Conservation (phyloP, 1,284 basidiomycete species). For the Puccinia sorghi region DNA sequence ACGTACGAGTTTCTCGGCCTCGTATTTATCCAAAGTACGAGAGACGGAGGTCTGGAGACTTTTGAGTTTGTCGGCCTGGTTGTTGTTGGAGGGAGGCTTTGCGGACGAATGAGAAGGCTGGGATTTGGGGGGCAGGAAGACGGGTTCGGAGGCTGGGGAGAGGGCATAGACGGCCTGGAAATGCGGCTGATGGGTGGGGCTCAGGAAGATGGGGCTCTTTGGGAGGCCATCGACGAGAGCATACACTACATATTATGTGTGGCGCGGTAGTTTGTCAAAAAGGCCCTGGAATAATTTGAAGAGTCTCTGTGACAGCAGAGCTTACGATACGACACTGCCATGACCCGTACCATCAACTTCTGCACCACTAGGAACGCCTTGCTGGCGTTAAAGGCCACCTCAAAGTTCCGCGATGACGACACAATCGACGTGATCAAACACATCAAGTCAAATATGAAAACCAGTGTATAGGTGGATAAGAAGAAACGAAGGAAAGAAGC, state of each 20-base stretch:
- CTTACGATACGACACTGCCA: constrained; percentile 47
- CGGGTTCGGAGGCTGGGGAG: neutral
- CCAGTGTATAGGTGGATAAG: constrained; percentile 35
- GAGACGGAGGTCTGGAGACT: constrained; percentile 8
- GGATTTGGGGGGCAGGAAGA: neutral
- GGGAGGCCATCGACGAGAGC: constrained; percentile 34
- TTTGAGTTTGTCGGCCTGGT: neutral
- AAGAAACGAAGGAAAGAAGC: constrained; percentile 27
- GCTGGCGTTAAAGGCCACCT: constrained; percentile 24
- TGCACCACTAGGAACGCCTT: constrained; percentile 36
- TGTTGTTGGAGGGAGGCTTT: too few relatives aligned
- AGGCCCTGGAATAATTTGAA: too few relatives aligned
- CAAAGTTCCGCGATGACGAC: constrained; percentile 30
- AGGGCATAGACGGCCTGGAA: neutral
- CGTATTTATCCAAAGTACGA: constrained; percentile 22
- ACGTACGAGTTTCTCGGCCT: constrained; percentile 25
- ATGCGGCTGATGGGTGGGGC: neutral
- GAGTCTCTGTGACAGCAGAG: neutral
- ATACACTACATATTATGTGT: constrained; percentile 34
- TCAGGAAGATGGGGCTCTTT: constrained; percentile 34
- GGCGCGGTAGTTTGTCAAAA: too few relatives aligned
- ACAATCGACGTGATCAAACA: constrained; percentile 39
- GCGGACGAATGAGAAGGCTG: too few relatives aligned
- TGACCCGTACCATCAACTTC: constrained; percentile 43
- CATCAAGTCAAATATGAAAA: constrained; percentile 35